phyloP scores from a whole-genome alignment of 2,329 filamentous ascomycete genomes.

The Paramyrothecium sp. region DNA sequence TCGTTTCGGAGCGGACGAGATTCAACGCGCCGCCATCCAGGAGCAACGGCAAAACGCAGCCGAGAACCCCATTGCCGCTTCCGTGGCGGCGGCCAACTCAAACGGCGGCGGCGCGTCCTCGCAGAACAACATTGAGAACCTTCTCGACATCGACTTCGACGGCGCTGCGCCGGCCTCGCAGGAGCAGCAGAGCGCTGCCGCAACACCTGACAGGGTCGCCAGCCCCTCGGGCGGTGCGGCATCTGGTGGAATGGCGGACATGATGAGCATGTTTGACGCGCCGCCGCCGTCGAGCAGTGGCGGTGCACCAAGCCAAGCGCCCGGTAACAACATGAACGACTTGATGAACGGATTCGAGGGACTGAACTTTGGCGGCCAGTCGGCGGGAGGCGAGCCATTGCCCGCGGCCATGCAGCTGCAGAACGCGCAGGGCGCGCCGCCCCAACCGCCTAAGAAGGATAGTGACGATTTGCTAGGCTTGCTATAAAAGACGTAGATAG shows the following conservation, averaged over 20 bases:
- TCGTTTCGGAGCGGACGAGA: constrained; percentile 87
- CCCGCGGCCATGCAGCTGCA: constrained; percentile 60
- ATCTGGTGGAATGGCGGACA: constrained; percentile 56
- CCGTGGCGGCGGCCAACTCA: constrained; percentile 67
- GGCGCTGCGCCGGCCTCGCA: constrained; percentile 88
- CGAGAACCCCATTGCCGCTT: constrained; percentile 91
- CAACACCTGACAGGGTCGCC: constrained; percentile 67
- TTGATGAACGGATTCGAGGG: constrained; percentile 86
- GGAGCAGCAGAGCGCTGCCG: constrained; percentile 53
- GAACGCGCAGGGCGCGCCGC: constrained; percentile 24
- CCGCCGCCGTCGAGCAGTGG: constrained; percentile 50
- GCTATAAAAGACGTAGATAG: constrained; percentile 26
- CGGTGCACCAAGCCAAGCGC: constrained; percentile 36
- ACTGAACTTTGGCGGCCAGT: constrained; percentile 67
- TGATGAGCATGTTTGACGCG: constrained; percentile 70
- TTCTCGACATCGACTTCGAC: constrained; percentile 95
- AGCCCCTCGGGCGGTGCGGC: constrained; percentile 52
- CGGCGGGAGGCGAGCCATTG: constrained; percentile 53
- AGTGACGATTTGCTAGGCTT: constrained; percentile 59
- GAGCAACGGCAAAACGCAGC: constrained; percentile 90
- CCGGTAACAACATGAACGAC: constrained; percentile 71
- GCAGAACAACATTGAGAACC: constrained; percentile 86
- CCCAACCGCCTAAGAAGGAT: constrained; percentile 51
- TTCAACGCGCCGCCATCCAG: constrained; percentile 93
- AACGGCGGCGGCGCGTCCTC: constrained; percentile 43